These are phyloP conservation scores for Aspergillus unguis DNA, from an alignment of 2,329 filamentous ascomycete genomes.

Conservation along the genomic window DNA sequence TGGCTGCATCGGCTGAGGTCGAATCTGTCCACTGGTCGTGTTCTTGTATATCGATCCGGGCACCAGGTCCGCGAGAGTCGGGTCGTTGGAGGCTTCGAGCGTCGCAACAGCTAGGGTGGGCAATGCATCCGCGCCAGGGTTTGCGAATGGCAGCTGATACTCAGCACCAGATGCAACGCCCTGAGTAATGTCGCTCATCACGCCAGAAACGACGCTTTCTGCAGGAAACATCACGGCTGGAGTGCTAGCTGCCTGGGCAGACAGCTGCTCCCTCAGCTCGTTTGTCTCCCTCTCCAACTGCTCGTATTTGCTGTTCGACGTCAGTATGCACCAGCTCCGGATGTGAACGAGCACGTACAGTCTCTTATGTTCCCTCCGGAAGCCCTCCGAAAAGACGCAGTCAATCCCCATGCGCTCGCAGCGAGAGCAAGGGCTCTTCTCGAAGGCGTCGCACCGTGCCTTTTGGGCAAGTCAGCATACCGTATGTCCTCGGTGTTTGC, in stretches of 20 bases:
- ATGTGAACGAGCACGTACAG: constrained; percentile 25
- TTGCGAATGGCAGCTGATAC: background rate
- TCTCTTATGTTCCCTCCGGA: constrained; percentile 44
- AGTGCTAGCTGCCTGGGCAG: background rate
- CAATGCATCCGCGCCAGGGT: background rate
- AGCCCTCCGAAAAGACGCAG: constrained; percentile 43
- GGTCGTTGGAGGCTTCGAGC: constrained; percentile 11
- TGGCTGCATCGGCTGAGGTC: constrained; percentile 4
- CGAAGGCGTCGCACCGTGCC: constrained; percentile 41
- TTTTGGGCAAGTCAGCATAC: constrained; percentile 4
- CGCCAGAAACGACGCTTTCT: no score
- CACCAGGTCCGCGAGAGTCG: background rate
- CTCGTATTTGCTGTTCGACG: constrained; percentile 30
- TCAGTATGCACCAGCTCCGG: background rate
- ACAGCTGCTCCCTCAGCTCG: constrained; percentile 35
- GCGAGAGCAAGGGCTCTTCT: constrained; percentile 37
- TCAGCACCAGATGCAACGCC: background rate
- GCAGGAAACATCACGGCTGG: background rate
- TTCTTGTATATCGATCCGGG: constrained; percentile 2
- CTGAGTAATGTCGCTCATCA: no score
- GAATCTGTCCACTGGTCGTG: background rate
- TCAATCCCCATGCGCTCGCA: constrained; percentile 36
- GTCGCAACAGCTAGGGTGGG: background rate
- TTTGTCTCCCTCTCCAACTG: constrained; percentile 39
- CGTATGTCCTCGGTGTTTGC: no score